Evolutionary conservation across 1,284 basidiomycete species (phyloP).

Genomic region (Boletellus sp.): DNA sequence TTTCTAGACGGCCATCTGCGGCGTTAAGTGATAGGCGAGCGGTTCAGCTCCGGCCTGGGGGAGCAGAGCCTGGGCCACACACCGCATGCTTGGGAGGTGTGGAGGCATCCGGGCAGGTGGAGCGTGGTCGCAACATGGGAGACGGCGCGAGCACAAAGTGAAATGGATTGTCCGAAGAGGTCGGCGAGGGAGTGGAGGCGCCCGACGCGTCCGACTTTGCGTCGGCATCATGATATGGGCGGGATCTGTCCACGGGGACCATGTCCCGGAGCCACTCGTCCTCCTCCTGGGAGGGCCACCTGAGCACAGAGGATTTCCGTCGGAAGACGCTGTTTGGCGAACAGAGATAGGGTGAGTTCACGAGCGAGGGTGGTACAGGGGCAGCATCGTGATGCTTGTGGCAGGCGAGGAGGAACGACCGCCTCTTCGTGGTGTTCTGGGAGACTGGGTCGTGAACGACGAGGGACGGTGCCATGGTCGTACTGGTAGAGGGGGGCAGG

Average conservation of each 20-base stretch:
- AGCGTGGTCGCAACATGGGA: constrained; percentile 24
- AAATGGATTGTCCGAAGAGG: constrained; percentile 24
- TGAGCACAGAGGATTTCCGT: constrained; percentile 31
- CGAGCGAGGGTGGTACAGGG: constrained; percentile 56
- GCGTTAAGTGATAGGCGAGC: constrained; percentile 25
- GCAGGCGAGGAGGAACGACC: constrained; percentile 18
- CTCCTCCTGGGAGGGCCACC: constrained; percentile 44
- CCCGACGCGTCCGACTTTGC: constrained; percentile 13
- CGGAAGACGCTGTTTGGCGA: constrained; percentile 49
- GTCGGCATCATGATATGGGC: constrained; percentile 8
- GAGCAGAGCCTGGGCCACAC: constrained; percentile 12
- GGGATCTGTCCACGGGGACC: constrained; percentile 38
- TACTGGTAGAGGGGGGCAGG: too few relatives aligned
- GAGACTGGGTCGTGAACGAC: constrained; percentile 15
- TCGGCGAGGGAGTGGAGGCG: constrained; percentile 19
- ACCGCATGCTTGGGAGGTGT: constrained; percentile 9
- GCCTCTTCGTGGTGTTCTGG: constrained; percentile 6
- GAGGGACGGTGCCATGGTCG: constrained; percentile 16
- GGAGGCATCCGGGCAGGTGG: constrained; percentile 17
- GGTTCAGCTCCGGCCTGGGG: constrained; percentile 12
- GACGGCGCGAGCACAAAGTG: constrained; percentile 1
- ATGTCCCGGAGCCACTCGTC: constrained; percentile 62
- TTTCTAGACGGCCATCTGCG: constrained; percentile 11
- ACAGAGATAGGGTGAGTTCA: constrained; percentile 49
- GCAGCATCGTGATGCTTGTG: constrained; percentile 13